Base-by-base conservation (phyloP, 208 protist genomes). In the Trypanosomatidae sp. region DNA sequence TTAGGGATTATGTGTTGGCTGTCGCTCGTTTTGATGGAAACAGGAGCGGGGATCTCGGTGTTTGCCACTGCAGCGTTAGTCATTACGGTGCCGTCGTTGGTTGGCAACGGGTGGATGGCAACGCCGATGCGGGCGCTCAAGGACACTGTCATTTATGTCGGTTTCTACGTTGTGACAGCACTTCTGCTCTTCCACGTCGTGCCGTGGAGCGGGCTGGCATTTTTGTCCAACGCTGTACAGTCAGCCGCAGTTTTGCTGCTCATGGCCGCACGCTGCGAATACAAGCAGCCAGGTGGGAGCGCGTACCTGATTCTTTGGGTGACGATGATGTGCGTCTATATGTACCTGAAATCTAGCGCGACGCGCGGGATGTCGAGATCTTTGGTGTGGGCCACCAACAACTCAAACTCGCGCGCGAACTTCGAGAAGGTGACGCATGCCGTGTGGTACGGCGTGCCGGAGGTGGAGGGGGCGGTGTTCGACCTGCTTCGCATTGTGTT, bases 1-100 rank as follows among this genome's bases (percentile, higher is more conserved):
- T 78, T 91, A 46, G 69, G 74, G 19, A 62, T 88, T 15, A 76
- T 78, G 75, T 66, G 83, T 43, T 91, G 84, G 83, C 66, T 84
- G 43, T 81, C 83, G 25, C 64, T 77, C 19, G 78, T 83, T 66
- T 66, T 87, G 64, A 74, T 85, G 70, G 80, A 82, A 65, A 71
- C 74, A 36, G 53, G 77, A 41, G 69, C 69, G 1, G 69, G 70
- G 19, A 69, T 76, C 30, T 65, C 81, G 25, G 22, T 91, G 25
- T 69, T 81, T n/a, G 67, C 69, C 39, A 39, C 82, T 3, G 64
- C 66, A 19, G 13, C 66, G 46, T 47, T 80, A 28, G 25, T 80
- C 5, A 36, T 79, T 53, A 39, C 64, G 28, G 47, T 82, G 49
- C 72, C 74, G 36, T 73, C 50, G 41, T 43, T 91, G 56, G 7